Evolutionary conservation across 148 eudicot species (phyloP).

Genomic region (Bassia scoparia): DNA sequence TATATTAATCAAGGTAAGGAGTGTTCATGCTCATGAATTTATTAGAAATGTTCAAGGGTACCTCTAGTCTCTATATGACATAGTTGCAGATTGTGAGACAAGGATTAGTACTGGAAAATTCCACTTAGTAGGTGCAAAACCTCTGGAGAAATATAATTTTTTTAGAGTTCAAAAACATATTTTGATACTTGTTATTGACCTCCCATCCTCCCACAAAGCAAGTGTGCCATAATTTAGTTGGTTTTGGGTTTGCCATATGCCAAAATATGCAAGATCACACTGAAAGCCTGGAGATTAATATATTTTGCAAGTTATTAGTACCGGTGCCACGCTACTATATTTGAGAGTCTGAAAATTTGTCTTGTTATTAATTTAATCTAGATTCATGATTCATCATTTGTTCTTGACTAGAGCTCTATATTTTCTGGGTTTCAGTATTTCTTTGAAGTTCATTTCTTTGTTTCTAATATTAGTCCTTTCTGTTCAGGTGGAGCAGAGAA

Average conservation of each 20-base stretch:
- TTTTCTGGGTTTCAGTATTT: background rate
- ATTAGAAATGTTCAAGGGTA: background rate
- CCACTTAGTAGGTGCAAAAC: background rate
- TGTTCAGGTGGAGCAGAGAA: conserved; percentile 37
- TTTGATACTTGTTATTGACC: too few relatives aligned
- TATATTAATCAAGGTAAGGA: conserved; percentile 32
- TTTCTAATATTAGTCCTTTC: background rate
- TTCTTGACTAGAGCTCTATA: background rate
- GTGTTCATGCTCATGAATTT: background rate
- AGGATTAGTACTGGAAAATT: conserved; percentile 1
- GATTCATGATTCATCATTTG: background rate
- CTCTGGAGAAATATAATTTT: background rate
- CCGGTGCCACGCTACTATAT: too few relatives aligned
- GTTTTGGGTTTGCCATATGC: background rate
- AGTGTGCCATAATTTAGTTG: background rate
- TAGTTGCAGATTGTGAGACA: background rate
- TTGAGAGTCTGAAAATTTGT: too few relatives aligned
- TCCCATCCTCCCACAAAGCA: background rate
- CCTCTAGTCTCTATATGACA: background rate
- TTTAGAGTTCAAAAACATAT: too few relatives aligned
- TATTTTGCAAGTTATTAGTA: too few relatives aligned
- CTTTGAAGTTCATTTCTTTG: background rate
- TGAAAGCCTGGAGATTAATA: too few relatives aligned
- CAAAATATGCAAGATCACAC: too few relatives aligned
- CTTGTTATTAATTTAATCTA: too few relatives aligned